A percentile compares a stretch with the other conserved stretches of the same genome.
These are phyloP conservation scores for Cyclostephanos invisitatus DNA, from an alignment of 108 stramenopile genomes.

Conservation along the genomic window DNA sequence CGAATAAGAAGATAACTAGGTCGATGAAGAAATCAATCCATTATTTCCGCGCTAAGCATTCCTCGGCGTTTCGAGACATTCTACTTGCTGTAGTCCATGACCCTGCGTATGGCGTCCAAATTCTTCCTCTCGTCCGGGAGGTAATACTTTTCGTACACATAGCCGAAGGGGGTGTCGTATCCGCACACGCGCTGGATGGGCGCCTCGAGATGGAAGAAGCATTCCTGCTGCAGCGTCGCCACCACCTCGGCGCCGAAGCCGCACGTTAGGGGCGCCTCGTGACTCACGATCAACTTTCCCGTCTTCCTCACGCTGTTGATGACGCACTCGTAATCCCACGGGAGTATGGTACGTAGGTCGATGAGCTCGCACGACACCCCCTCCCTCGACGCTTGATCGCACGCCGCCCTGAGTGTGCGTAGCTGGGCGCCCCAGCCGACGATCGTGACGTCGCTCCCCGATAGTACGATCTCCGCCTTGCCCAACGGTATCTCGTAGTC, in stretches of 20 bases:
- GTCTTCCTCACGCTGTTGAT: slow-evolving; percentile 89
- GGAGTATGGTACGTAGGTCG: slow-evolving; percentile 93
- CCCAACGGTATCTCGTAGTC: slow-evolving; percentile 94
- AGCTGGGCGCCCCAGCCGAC: slow-evolving; percentile 94
- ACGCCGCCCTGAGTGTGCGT: slow-evolving; percentile 70
- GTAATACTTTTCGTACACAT: slow-evolving; percentile 92
- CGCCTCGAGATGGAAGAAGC: slow-evolving; percentile 88
- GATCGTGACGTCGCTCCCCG: slow-evolving; percentile 91
- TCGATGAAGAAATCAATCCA: too few relatives aligned
- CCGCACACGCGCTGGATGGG: slow-evolving; percentile 96
- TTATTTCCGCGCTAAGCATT: too few relatives aligned
- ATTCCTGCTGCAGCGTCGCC: slow-evolving; percentile 80
- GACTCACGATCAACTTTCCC: slow-evolving; percentile 91
- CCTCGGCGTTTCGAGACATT: background rate
- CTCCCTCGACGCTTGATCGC: slow-evolving; percentile 72
- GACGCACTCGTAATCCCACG: slow-evolving; percentile 92
- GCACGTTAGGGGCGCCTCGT: slow-evolving; percentile 94
- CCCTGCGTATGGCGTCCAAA: slow-evolving; percentile 85
- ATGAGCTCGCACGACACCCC: slow-evolving; percentile 93
- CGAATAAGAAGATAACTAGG: too few relatives aligned
- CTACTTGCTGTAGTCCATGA: slow-evolving; percentile 48
- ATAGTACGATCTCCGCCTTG: slow-evolving; percentile 84
- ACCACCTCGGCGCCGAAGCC: slow-evolving; percentile 94
- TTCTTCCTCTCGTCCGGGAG: slow-evolving; percentile 90
- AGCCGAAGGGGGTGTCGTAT: slow-evolving; percentile 96